Base-by-base conservation (phyloP, 1,139 yeast genomes). In the Yamadazyma conglobata region DNA sequence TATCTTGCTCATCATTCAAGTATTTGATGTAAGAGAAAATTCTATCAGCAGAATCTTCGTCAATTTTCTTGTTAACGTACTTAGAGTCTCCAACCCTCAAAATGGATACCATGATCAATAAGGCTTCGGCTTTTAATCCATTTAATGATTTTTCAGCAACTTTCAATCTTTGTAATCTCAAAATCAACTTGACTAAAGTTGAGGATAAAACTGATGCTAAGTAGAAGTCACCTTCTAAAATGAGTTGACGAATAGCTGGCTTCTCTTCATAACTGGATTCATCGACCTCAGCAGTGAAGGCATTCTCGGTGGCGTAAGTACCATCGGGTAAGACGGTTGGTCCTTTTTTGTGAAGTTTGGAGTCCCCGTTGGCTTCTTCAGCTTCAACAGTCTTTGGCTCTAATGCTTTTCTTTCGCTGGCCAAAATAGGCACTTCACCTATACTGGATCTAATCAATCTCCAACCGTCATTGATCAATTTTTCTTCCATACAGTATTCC, bases 291-390 rank as follows among this genome's bases (percentile, higher is more conserved):
- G 73, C 63, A 4, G 85, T 77, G 37, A 87, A 70, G 0, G 97
- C 96, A 47, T 79, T 81, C 59, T 93, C 98, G 19, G 96, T 84
- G 18, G 98, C 98, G 61, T 93, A 93, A 1, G 99, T 93, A 46
- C 99, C 99, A 61, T 93, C 99, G 13, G 98, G 96, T 42, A 91
- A 73, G 34, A 93, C 82, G 40, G 83, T 79, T 19, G 97, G 96
- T 30, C 86, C 87, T 31, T 72, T 64, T 39, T 60, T 60, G 25
- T 43, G 36, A 8, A 43, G 27, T 23, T 67, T 58, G 10, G 43
- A 42, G 19, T 40, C 38, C 7, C 58, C 66, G 13, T 47, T 56
- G 10, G 38, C 46, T 11, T 58, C 68, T n/a, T 58, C 66, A 11
- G 46, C 57, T 4, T 40, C 53, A 10, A 52, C 60, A 10, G 54